Base-by-base conservation (phyloP, 371 early-diverging fungal species). In the Gilbertella persicaria region DNA sequence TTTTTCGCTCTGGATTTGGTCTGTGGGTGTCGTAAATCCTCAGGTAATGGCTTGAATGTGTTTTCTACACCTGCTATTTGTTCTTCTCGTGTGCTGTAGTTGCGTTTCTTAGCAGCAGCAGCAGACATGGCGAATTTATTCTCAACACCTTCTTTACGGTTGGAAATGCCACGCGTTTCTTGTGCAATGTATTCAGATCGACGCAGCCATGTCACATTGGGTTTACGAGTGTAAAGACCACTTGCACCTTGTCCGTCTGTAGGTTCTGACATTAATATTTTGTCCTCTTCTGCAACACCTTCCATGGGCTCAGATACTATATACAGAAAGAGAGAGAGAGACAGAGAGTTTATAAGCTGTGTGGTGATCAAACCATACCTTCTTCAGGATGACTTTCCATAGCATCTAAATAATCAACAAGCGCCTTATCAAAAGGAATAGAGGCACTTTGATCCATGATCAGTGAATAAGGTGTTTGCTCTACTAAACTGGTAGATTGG, bases 1-100 rank as follows among this genome's bases (percentile, higher is more conserved):
- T 89, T 90, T 29, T 86, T 85, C n/a, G 89, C 92, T 23, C 63
- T 80, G 29, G 89, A 53, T 40, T 82, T 79, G 35, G 88, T 86
- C 19, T 83, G 83, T 0, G 94, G 94, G 56, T 95, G 96, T 46
- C 63, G 69, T 37, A 93, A 53, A 16, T 60, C 61, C 7, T 66
- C 58, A 50, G 88, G 54, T 26, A 79, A 79, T 36, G 55, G 71
- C 1, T 78, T 73, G 66, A 95, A 92, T n/a, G 91, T 86, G 30
- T 78, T 67, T 44, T 85, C 82, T 26, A 94, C 85, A 8, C 84
- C 78, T 19, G 62, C 72, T 46, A 90, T 64, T 64, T 92, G 87
- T n/a, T 79, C 87, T 45, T 84, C 78, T 9, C 62, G 64, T 12
- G 70, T 67, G 20, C 83, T 68, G 40, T 77, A 79, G 24, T 25